Evolutionary conservation across 257 asterid genomes (phyloP).

Genomic region (Buddleja alternifolia): DNA sequence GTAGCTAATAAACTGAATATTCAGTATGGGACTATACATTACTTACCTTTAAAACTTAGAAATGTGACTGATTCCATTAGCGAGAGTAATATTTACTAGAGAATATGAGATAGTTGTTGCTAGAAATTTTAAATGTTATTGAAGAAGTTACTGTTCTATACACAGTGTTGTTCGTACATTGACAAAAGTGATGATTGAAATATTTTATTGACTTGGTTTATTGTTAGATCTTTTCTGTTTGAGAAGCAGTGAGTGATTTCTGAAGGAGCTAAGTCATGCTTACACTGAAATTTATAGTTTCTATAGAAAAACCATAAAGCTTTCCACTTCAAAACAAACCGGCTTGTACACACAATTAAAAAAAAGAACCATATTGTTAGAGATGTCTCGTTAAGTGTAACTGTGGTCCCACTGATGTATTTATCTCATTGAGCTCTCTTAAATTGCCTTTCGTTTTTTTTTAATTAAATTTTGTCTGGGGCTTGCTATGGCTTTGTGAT

Average conservation of each 20-base stretch:
- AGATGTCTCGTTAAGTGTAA: conserved; percentile 3
- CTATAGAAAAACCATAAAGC: neutral
- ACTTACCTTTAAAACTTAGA: conserved; percentile 19
- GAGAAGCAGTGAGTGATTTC: conserved; percentile 11
- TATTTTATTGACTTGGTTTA: conserved; percentile 11
- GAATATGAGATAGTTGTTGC: conserved; percentile 17
- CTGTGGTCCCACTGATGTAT: neutral
- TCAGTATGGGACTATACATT: conserved; percentile 15
- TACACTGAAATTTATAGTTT: conserved; percentile 17
- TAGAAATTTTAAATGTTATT: conserved; percentile 23
- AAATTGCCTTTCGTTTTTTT: neutral
- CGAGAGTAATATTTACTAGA: conserved; percentile 6
- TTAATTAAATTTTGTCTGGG: neutral
- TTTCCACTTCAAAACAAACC: conserved; percentile 16
- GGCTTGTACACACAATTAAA: conserved; percentile 17
- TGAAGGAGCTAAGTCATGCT: conserved; percentile 13
- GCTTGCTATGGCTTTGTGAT: conserved; percentile 18
- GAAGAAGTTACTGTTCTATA: conserved; percentile 14
- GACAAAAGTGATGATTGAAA: neutral
- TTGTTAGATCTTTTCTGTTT: neutral
- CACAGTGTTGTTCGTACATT: conserved; percentile 15
- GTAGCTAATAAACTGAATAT: conserved; percentile 24
- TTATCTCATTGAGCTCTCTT: conserved; percentile 9
- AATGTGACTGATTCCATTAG: conserved; percentile 18
- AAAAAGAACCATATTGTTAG: neutral